Evolutionary conservation across 805 yeast species (phyloP).

Genomic region (Pichia thaimueangensis): DNA sequence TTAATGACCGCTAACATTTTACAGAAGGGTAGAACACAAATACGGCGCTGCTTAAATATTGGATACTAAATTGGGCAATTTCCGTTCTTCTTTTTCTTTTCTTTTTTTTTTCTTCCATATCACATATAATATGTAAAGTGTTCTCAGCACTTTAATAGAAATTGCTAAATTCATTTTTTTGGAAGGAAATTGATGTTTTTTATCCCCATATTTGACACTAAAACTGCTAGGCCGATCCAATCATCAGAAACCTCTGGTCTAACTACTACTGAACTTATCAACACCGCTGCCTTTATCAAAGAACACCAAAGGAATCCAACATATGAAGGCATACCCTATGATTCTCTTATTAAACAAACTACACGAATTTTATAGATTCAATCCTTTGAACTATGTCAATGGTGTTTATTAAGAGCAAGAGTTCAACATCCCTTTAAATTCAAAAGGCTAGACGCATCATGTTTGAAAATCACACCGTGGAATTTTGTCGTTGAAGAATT

Average conservation of each 20-base stretch:
- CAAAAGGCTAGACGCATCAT: conserved; percentile 1
- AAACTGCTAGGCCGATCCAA: neutral
- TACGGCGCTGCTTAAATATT: no score
- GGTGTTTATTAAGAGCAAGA: conserved; percentile 1
- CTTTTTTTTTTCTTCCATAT: no score
- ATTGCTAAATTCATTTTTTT: no score
- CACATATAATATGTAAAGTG: neutral
- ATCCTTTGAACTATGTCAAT: neutral
- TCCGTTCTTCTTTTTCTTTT: no score
- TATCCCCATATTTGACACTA: conserved; percentile 2
- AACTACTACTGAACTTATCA: neutral
- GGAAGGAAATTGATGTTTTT: conserved; percentile 3
- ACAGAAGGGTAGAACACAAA: no score
- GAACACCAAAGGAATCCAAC: neutral
- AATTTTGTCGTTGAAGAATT: conserved; percentile 1
- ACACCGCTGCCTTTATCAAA: neutral
- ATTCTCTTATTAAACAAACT: neutral
- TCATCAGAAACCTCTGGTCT: neutral
- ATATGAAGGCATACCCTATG: neutral
- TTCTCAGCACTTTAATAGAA: neutral
- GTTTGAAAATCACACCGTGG: conserved; percentile 3
- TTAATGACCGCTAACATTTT: no score
- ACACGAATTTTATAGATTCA: neutral
- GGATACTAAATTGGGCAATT: no score
- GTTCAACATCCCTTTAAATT: conserved; percentile 1